Base-by-base conservation (phyloP, 306 rosid species). In the Quercus berberidifolia region DNA sequence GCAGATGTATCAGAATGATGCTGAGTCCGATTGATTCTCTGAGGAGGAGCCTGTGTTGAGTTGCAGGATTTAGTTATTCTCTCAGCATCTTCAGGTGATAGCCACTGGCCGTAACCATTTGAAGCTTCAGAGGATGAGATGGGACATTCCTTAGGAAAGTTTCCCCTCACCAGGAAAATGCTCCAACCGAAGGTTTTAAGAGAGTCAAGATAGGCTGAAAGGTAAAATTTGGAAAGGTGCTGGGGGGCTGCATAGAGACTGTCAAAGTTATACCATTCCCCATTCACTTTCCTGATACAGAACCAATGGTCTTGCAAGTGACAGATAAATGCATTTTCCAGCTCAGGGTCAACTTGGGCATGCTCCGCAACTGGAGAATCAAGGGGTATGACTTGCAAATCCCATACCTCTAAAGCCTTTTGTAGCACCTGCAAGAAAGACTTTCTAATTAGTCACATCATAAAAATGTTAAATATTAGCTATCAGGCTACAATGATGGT, bases 401-500 rank as follows among this genome's bases (percentile, higher is more conserved):
- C 98, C 99, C 99, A 96, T 71, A 96, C 99, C 83, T 96, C 96
- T 85, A 96, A 76, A 64, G 99, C 99, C 90, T 88, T 96, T 82
- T 96, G 92, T 79, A 96, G 86, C 80, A 96, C 99, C 99, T 96
- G 84, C 86, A 91, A 54, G 75, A 25, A 77, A 80, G 56, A 28
- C 11, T 43, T 76, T 73, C 73, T 64, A 70, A 17, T 75, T 81
- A 78, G 74, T 38, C 78, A 54, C 28, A 57, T 69, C 59, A 35
- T 25, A 49, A 67, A 33, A 19, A 67, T 18, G 49, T 33, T 6
- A 21, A 23, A 59, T 26, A 59, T 59, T 23, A 8, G 30, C 13
- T 11, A 59, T 59, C 30, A 59, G 23, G 31, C 13, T 3, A 59
- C 23, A 23, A 59, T 23, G 15, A 59, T 0, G 54, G 17, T 49